Conservation (phyloP, 1,139 yeast genomes). For the Candida sp. region DNA sequence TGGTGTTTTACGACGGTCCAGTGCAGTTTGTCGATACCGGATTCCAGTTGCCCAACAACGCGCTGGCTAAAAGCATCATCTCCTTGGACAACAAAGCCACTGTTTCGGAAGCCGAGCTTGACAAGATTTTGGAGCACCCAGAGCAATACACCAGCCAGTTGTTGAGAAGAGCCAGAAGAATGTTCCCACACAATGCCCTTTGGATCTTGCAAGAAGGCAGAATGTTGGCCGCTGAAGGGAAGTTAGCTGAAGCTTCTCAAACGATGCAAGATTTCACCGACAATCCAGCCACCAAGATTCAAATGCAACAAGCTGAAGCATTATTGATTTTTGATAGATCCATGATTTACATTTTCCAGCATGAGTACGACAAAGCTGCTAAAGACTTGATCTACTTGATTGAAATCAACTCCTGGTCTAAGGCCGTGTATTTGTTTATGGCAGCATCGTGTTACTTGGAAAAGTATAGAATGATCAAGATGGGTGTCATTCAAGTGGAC, state of each 20-base stretch:
- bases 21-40: constrained; percentile 91
- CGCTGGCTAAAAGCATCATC: constrained; percentile 28
- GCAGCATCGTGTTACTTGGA: constrained; percentile 91
- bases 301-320: constrained; percentile 94
- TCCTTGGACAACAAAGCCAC: constrained; percentile 34
- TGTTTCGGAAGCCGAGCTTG: constrained; percentile 37
- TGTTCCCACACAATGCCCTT: constrained; percentile 87
- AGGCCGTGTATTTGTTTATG: constrained; percentile 81
- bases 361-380: constrained; percentile 83
- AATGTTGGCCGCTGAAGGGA: constrained; percentile 80
- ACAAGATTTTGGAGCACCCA: constrained; percentile 38
- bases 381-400: constrained; percentile 69
- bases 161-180: constrained; percentile 60
- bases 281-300: constrained; percentile 51
- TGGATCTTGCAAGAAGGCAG: constrained; percentile 95
- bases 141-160: constrained; percentile 49
- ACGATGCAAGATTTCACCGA: constrained; percentile 77
- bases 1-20: constrained; percentile 95
- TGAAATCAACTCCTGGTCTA: constrained; percentile 89
- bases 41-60: constrained; percentile 61
- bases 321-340: constrained; percentile 85
- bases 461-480: constrained; percentile 68
- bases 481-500: constrained; percentile 35
- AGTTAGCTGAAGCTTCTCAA: constrained; percentile 68
- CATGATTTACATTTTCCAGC: constrained; percentile 75